These are phyloP conservation scores for Aspergillus hancockii DNA, from an alignment of 495 filamentous ascomycete genomes.

Conservation along the genomic window DNA sequence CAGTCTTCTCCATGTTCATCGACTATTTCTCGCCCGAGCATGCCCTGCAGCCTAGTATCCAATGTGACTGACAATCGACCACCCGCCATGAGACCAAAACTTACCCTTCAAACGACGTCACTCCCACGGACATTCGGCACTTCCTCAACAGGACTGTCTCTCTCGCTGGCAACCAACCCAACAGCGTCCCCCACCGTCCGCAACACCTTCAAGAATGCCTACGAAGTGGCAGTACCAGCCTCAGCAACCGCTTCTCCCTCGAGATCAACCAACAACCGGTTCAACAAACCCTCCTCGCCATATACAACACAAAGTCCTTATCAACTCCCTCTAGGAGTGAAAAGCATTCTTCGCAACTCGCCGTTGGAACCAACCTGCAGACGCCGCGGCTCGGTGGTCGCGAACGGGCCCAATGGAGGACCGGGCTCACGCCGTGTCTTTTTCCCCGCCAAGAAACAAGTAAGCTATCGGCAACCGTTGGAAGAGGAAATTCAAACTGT, in stretches of 20 bases:
- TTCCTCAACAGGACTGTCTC: slow-evolving; percentile 54
- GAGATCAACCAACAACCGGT: slow-evolving; percentile 30
- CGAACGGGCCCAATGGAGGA: slow-evolving; percentile 33
- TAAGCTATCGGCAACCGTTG: slow-evolving; percentile 52
- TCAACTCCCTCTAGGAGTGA: slow-evolving; percentile 62
- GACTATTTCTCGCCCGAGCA: slow-evolving; percentile 32
- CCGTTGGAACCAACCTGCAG: slow-evolving; percentile 47
- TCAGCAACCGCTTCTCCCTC: slow-evolving; percentile 51
- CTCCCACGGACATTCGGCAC: slow-evolving; percentile 54
- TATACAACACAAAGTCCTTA: slow-evolving; percentile 53
- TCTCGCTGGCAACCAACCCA: slow-evolving; percentile 59
- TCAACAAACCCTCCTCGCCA: slow-evolving; percentile 25
- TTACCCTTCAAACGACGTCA: slow-evolving; percentile 73
- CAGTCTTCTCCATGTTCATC: slow-evolving; percentile 27
- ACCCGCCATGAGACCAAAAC: slow-evolving; percentile 61
- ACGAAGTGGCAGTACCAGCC: slow-evolving; percentile 65
- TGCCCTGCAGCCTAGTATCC: slow-evolving; percentile 27
- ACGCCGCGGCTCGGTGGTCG: slow-evolving; percentile 40
- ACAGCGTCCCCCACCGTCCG: slow-evolving; percentile 72
- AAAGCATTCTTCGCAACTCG: slow-evolving; percentile 78
- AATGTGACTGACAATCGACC: slow-evolving; percentile 35
- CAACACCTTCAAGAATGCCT: slow-evolving; percentile 82
- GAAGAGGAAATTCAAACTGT: slow-evolving; percentile 57
- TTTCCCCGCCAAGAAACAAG: slow-evolving; percentile 59
- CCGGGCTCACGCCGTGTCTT: slow-evolving; percentile 46